Percentiles rank a stretch among this genome's conserved stretches.
These are phyloP conservation scores for Actinomortierella ambigua DNA, from an alignment of 371 early-diverging fungal species.

Conservation along the genomic window DNA sequence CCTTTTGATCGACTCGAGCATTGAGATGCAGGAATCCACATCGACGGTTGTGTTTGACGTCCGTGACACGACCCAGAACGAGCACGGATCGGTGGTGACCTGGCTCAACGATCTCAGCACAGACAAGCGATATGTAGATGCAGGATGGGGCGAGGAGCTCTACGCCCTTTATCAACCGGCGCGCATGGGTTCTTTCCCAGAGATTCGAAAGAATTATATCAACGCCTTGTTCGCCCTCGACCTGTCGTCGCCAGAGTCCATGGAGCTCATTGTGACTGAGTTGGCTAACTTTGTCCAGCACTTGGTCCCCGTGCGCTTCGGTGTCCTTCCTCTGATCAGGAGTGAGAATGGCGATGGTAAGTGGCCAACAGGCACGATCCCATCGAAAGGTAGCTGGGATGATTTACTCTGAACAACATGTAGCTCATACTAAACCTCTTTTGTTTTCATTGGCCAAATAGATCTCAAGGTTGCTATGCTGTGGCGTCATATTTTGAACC, in stretches of 20 bases:
- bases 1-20: conserved; percentile 58
- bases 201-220: conserved; percentile 76
- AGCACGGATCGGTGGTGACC: conserved; percentile 51
- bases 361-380: neutral
- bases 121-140: conserved; percentile 73
- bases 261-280: conserved; percentile 59
- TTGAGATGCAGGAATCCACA: conserved; percentile 20
- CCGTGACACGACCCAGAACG: conserved; percentile 68
- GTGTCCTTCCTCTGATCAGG: conserved; percentile 70
- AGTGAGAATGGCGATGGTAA: conserved; percentile 47
- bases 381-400: too few species aligned
- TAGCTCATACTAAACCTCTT: neutral
- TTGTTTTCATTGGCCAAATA: conserved; percentile 2
- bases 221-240: conserved; percentile 74
- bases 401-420: neutral
- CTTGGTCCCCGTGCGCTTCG: conserved; percentile 83
- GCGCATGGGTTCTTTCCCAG: conserved; percentile 74
- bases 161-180: conserved; percentile 31
- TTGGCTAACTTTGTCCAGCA: conserved; percentile 63
- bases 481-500: conserved; percentile 30
- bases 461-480: conserved; percentile 44
- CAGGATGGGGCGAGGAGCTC: conserved; percentile 72
- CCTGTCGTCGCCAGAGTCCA: conserved; percentile 52
- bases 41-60: conserved; percentile 71
- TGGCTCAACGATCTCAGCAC: conserved; percentile 94